A percentile compares a stretch with the other conserved stretches of the same genome.
These are phyloP conservation scores for Rhypophila decipiens DNA, from an alignment of 495 filamentous ascomycete species.

Conservation along the genomic window DNA sequence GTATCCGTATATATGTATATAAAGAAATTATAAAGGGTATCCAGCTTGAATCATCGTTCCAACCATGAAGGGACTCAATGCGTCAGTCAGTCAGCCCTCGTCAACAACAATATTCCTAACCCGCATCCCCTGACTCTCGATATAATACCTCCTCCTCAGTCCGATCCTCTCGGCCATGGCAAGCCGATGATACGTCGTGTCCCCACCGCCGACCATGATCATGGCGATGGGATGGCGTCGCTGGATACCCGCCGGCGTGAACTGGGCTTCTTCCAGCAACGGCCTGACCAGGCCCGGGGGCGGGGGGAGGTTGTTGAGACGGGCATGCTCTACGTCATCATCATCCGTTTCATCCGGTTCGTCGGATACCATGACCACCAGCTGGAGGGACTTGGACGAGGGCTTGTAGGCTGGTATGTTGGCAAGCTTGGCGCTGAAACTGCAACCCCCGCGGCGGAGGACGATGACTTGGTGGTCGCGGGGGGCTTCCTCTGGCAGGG, in stretches of 20 bases:
- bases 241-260: constrained; percentile 62
- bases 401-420: constrained; percentile 76
- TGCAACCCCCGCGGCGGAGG: constrained; percentile 77
- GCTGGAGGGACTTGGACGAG: constrained; percentile 52
- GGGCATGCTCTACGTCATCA: background rate
- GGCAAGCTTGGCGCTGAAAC: constrained; percentile 72
- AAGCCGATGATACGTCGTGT: constrained; percentile 59
- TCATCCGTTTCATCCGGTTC: constrained; percentile 28
- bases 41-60: no score
- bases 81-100: constrained; percentile 14
- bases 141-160: constrained; percentile 67
- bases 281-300: constrained; percentile 47
- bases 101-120: constrained; percentile 77
- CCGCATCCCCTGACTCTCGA: constrained; percentile 72
- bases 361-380: constrained; percentile 76
- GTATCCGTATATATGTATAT: background rate
- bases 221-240: constrained; percentile 71
- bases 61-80: no score
- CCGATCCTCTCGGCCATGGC: constrained; percentile 57
- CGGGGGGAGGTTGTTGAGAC: constrained; percentile 6
- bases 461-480: constrained; percentile 74
- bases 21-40: no score
- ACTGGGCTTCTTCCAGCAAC: constrained; percentile 68
- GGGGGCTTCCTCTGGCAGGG: constrained; percentile 53
- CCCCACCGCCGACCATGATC: constrained; percentile 77